Evolutionary conservation across 2,329 filamentous ascomycete genomes (phyloP), one percentile per base, ranked within the genome.

Genomic region (Fusarium chlamydosporum): DNA sequence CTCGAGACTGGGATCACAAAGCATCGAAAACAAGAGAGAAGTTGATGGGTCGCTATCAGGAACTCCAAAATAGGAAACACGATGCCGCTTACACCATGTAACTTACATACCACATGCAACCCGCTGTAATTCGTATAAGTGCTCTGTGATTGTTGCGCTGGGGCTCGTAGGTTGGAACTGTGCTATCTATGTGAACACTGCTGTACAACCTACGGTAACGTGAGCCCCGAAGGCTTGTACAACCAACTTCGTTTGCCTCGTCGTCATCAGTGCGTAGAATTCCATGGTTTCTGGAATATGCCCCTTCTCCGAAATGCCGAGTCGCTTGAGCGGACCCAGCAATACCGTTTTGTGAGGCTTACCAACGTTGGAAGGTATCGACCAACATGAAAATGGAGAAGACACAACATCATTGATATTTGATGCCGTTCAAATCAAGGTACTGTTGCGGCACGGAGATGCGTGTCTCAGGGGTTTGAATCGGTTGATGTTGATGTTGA

Each of bases 401-500:
- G 27, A 33, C 55, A 20, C 40, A 61, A 33, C 23, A 10, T 26
- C 18, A 16, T 63, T 26, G 60, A 63, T 38, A 34, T 31, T 34
- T 43, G 58, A 18, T 27, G 42, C 34, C 33, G 23, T 12, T 26
- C 35, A 38, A 33, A 58, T 18, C 33, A 46, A 42, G 53, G 58
- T 47, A 55, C 34, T 37, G 41, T 34, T 59, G 68, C 45, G 64
- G 68, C 62, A 62, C 63, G 57, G 60, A 48, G 27, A 45, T 60
- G 41, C 29, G 20, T 27, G 35, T 27, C 16, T 31, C 45, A 53
- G 48, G 57, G 50, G 46, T 34, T 52, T 46, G 33, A 40, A 11
- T n/a, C 31, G 34, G n/a, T 51, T 51, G 26, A 27, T 15, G 34
- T 51, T 51, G 26, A 27, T 15, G 34, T 51, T 40, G 47, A 38